Evolutionary conservation across 106 monocot genomes (phyloP), one percentile per base, ranked within the genome.

Genomic region (Ottelia alismoides): DNA sequence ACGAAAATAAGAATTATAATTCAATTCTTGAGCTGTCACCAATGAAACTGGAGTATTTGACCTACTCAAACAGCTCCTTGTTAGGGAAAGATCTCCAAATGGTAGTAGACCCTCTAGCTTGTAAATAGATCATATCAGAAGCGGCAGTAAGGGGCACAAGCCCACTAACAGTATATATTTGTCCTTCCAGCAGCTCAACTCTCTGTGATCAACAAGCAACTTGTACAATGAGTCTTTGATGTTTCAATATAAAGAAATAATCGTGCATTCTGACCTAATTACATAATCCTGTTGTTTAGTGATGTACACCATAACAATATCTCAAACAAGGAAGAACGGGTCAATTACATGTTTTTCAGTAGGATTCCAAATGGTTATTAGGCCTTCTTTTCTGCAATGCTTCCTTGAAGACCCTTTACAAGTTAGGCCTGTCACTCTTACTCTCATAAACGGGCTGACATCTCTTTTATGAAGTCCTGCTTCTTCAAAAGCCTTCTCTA

Each of bases 341-440:
- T n/a, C n/a, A n/a, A n/a, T n/a, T 62, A 96, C 94, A 70, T 78
- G 81, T 47, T 72, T 71, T 53, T 96, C 85, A 26, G 78, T 82
- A 65, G 96, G 96, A 52, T 79, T 85, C 96, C 96, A 96, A 19
- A 96, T 89, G 56, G 88, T 85, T 62, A 96, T 64, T 26, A 89
- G 30, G 22, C 85, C 85, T 58, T 89, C 81, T 27, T 53, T 74
- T 11, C 43, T 45, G 25, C 55, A 52, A 27, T 29, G 2, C 47
- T 67, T 85, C 52, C 63, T 66, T 32, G 43, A 55, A 19, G 74
- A 71, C 11, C 60, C 58, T 61, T 76, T 81, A 27, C 52, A 44
- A 23, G 50, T 68, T 63, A 96, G 58, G 0, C 88, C 87, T 18
- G 70, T 66, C 49, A 85, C 88, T 57, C 74, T 81, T 20, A 96